Evolutionary conservation across 169 alveolate genomes (phyloP).

Genomic region (Plasmodium cynomolgi): DNA sequence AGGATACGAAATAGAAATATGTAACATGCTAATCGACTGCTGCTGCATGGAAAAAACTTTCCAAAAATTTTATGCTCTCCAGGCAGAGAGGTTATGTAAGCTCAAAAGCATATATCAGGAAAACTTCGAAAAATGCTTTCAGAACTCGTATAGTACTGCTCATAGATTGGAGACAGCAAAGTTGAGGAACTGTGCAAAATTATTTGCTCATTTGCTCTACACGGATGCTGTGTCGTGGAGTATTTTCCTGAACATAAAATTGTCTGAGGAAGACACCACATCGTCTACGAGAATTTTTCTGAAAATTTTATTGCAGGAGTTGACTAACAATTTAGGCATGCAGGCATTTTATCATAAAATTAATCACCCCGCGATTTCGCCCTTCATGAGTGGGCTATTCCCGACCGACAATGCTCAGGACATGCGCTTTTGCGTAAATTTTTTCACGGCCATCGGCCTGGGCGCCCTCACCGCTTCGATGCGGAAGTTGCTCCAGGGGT

Average conservation of each 20-base stretch:
- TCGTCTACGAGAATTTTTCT: constrained; percentile 97
- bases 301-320: constrained; percentile 95
- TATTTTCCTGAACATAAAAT: constrained; percentile 89
- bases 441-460: constrained; percentile 97
- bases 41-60: constrained; percentile 99
- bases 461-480: constrained; percentile 95
- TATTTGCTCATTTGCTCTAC: constrained; percentile 96
- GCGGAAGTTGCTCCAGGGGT: constrained; percentile 86
- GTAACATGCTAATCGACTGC: constrained; percentile 98
- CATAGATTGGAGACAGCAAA: constrained; percentile 98
- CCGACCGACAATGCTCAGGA: constrained; percentile 95
- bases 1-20: constrained; percentile 95
- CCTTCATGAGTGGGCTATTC: constrained; percentile 92
- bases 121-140: constrained; percentile 91
- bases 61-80: constrained; percentile 95
- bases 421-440: constrained; percentile 97
- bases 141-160: constrained; percentile 85
- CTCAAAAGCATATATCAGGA: constrained; percentile 93
- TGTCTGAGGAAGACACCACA: constrained; percentile 98
- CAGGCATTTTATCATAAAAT: constrained; percentile 83
- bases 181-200: constrained; percentile 96
- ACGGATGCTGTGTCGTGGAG: constrained; percentile 89
- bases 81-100: constrained; percentile 96
- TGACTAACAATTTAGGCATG: constrained; percentile 91
- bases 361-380: constrained; percentile 89